Base-by-base conservation (phyloP, 2,329 filamentous ascomycete species). In the Pezicula radicicola region DNA sequence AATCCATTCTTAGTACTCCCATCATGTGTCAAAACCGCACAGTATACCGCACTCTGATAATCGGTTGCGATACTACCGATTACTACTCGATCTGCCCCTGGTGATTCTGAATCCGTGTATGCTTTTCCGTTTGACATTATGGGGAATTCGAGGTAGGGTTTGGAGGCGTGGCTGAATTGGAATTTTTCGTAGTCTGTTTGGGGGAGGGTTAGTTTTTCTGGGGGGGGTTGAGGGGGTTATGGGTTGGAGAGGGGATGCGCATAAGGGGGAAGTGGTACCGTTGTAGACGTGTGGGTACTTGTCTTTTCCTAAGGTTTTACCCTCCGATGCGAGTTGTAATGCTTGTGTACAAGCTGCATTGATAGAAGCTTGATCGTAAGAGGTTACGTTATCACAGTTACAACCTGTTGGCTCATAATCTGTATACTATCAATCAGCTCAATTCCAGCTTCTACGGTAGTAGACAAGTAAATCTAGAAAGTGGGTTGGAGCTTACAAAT, bases 221-320 rank as follows among this genome's bases (percentile, higher is more conserved):
- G 3, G 21, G 21, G 5, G 21, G 21, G 21, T 21, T 21, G 21
- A 21, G 21, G 21, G 21, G 5, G 21, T 3, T 3, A 21, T 21
- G 21, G 21, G 21, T 21, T 21, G 21, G 21, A 5, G 21, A 3
- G 21, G 21, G 5, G 5, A 21, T 3, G 19, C 33, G 19, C 21
- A 19, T 30, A n/a, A 16, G 28, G 12, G 40, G 41, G 28, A 27
- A 27, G 25, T 16, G 33, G 15, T 8, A 58, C 54, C 65, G 46
- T 68, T 65, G 51, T 68, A 68, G 12, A 52, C 60, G 51, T 68
- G 66, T 3, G 66, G 66, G 45, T 67, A 68, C 42, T 58, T 62
- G 53, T 65, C 64, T 25, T 49, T 45, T 15, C 64, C 63, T 36
- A 60, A 33, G 4, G 56, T 64, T 41, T 56, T 54, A 19, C 52